A percentile compares a stretch with the other conserved stretches of the same genome.
Evolutionary conservation across 371 early-diverging fungal species (phyloP).

Genomic region (Rhizomucor miehei): DNA sequence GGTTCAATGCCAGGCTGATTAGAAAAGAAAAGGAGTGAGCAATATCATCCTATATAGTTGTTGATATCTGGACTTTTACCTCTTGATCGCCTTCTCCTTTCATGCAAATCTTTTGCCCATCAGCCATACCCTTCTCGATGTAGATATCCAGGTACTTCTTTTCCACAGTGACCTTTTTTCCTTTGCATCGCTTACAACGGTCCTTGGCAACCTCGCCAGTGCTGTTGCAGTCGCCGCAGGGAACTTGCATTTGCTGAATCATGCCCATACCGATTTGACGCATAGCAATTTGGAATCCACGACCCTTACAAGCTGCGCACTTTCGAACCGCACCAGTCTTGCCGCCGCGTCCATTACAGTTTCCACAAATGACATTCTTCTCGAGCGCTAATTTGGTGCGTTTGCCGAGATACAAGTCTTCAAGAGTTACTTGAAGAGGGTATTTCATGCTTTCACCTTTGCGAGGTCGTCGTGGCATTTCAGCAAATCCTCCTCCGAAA

Average conservation of each 20-base stretch:
- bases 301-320: slow-evolving; percentile 86
- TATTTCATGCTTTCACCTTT: slow-evolving; percentile 70
- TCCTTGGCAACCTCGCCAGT: slow-evolving; percentile 81
- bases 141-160: slow-evolving; percentile 88
- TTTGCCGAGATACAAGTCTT: slow-evolving; percentile 84
- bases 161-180: slow-evolving; percentile 76
- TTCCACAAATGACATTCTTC: slow-evolving; percentile 58
- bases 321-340: slow-evolving; percentile 60
- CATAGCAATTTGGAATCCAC: slow-evolving; percentile 84
- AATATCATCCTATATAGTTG: too few species aligned
- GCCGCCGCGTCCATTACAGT: slow-evolving; percentile 54
- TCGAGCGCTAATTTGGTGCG: slow-evolving; percentile 25
- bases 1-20: slow-evolving; percentile 57
- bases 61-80: slow-evolving; percentile 15
- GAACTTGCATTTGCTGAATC: slow-evolving; percentile 91
- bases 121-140: slow-evolving; percentile 90
- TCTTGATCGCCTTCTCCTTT: slow-evolving; percentile 89
- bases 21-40: neutral
- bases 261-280: slow-evolving; percentile 92
- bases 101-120: slow-evolving; percentile 89
- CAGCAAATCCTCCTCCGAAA: slow-evolving; percentile 14
- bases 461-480: slow-evolving; percentile 39
- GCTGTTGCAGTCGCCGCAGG: slow-evolving; percentile 68
- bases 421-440: slow-evolving; percentile 64
- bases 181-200: slow-evolving; percentile 85